These are phyloP conservation scores for Aspergillus amoenus DNA, from an alignment of 2,329 filamentous ascomycete genomes.

Conservation along the genomic window DNA sequence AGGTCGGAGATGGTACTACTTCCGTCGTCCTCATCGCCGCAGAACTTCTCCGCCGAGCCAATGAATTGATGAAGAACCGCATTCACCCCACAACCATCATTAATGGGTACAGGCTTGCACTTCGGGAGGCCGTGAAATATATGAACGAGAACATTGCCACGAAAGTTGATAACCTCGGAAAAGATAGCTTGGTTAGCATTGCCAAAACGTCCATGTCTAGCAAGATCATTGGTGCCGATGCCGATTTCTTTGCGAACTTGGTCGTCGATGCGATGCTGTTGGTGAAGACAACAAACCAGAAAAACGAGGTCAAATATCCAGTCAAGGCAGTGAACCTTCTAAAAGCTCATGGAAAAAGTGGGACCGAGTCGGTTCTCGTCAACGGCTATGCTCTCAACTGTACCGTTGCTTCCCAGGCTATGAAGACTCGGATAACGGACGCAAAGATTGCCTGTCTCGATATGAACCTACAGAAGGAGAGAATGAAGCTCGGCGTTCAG, in stretches of 20 bases:
- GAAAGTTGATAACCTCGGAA: conserved; percentile 87
- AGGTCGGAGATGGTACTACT: conserved; percentile 94
- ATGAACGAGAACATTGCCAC: conserved; percentile 98
- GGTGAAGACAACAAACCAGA: conserved; percentile 90
- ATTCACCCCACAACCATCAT: conserved; percentile 99
- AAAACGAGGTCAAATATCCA: conserved; percentile 89
- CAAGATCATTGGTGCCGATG: conserved; percentile 96
- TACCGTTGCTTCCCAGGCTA: conserved; percentile 96
- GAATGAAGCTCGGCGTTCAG: conserved; percentile 98
- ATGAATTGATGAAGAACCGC: conserved; percentile 99
- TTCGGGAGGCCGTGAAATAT: conserved; percentile 96
- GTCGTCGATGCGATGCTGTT: conserved; percentile 94
- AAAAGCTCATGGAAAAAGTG: conserved; percentile 95
- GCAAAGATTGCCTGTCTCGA: conserved; percentile 96
- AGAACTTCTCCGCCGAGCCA: conserved; percentile 87
- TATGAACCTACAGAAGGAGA: conserved; percentile 98
- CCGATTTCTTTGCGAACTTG: conserved; percentile 96
- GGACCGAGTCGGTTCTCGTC: conserved; percentile 81
- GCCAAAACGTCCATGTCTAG: conserved; percentile 99
- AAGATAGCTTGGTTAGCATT: conserved; percentile 88
- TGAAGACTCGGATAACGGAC: conserved; percentile 88
- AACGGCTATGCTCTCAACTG: conserved; percentile 98
- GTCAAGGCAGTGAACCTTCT: conserved; percentile 99
- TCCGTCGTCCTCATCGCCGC: conserved; percentile 97
- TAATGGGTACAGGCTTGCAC: conserved; percentile 91